Percentiles rank a stretch among this genome's conserved stretches.
Conservation (phyloP, 2,329 filamentous ascomycete genomes). For the Bipolaris sorokiniana region DNA sequence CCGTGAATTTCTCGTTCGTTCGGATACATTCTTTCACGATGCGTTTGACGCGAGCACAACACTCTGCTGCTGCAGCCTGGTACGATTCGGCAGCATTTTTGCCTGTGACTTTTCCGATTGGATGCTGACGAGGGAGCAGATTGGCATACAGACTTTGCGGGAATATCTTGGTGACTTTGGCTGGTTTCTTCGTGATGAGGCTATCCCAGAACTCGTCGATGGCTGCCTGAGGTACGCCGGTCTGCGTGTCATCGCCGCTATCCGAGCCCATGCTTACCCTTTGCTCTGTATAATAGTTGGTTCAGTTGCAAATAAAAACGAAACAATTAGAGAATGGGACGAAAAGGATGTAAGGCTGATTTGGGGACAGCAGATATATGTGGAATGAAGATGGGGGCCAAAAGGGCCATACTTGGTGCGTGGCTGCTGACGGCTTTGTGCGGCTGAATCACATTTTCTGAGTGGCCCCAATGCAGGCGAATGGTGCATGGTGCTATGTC, state of each 20-base stretch:
- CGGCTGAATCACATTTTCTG: conserved; percentile 16
- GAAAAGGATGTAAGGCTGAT: neutral
- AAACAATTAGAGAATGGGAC: neutral
- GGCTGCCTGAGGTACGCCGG: conserved; percentile 61
- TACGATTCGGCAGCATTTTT: conserved; percentile 71
- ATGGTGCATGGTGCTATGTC: neutral
- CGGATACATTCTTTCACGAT: conserved; percentile 69
- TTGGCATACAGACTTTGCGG: conserved; percentile 69
- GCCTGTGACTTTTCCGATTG: conserved; percentile 59
- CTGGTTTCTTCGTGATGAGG: conserved; percentile 70
- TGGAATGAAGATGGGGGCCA: conserved; percentile 17
- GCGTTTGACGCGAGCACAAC: conserved; percentile 63
- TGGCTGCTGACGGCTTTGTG: conserved; percentile 17
- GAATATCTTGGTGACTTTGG: conserved; percentile 72
- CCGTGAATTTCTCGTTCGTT: conserved; percentile 83
- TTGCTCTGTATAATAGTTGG: neutral
- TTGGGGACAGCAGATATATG: conserved; percentile 7
- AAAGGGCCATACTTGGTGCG: conserved; percentile 2
- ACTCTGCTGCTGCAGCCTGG: conserved; percentile 72
- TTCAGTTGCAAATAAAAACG: too few species aligned
- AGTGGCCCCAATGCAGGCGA: neutral
- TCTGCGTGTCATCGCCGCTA: conserved; percentile 22
- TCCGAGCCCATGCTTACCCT: conserved; percentile 28
- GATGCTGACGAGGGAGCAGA: conserved; percentile 44
- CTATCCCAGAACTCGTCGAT: conserved; percentile 76